Conservation (phyloP, 2,329 filamentous ascomycete species). For the Penicillium hordei region DNA sequence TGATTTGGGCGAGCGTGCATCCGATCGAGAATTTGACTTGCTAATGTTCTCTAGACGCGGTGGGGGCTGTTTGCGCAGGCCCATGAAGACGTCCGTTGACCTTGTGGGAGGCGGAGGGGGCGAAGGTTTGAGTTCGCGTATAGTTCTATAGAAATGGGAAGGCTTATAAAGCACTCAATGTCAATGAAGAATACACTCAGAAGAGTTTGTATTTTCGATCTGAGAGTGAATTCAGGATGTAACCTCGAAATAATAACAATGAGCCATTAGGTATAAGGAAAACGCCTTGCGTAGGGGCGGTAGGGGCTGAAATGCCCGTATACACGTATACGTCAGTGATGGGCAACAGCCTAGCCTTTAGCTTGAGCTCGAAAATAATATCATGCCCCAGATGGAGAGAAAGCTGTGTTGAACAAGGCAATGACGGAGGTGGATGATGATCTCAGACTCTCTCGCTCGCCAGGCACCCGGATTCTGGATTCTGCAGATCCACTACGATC, state of each 20-base stretch:
- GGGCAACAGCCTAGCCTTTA: conserved; percentile 3
- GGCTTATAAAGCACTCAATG: neutral
- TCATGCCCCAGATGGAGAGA: neutral
- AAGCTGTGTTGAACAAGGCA: neutral
- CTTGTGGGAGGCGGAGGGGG: neutral
- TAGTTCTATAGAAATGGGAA: neutral
- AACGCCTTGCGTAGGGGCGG: conserved; percentile 16
- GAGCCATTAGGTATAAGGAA: conserved; percentile 8
- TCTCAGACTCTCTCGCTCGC: neutral
- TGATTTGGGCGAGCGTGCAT: conserved; percentile 37
- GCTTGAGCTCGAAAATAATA: neutral
- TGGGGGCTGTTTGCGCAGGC: conserved; percentile 41
- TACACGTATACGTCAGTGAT: neutral
- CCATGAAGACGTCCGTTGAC: conserved; percentile 33
- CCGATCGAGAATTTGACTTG: conserved; percentile 32
- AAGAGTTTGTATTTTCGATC: neutral
- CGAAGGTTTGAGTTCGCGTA: neutral
- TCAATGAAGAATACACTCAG: neutral
- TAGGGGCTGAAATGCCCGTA: neutral
- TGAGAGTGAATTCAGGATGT: neutral
- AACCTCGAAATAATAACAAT: neutral
- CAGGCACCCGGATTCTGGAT: conserved; percentile 15
- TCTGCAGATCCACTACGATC: neutral
- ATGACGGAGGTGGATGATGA: conserved; percentile 4
- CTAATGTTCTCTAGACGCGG: conserved; percentile 36